Base-by-base conservation (phyloP, 345 rosid species). In the Odontarrhena argentea region DNA sequence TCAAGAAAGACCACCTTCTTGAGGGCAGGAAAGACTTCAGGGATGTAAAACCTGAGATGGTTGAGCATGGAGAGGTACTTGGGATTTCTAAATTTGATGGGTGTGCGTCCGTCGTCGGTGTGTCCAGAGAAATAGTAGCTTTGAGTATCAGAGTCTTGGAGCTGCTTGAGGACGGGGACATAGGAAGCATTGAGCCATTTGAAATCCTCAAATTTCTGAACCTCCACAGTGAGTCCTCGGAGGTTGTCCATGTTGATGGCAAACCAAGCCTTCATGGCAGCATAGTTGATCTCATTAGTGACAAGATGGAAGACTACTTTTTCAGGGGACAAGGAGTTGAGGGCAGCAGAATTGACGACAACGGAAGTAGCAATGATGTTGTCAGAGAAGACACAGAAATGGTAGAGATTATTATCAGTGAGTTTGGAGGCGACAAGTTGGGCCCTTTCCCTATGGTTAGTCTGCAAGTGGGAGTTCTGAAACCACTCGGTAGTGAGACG, bases 151-250 rank as follows among this genome's bases (percentile, higher is more conserved):
- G 96, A 85, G 76, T 91, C 97, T 70, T 91, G 97, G 6, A 91
- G 87, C 82, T 91, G 97, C 85, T 88, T 91, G 25, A 91, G 87
- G 72, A 91, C 97, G 0, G 97, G 97, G 57, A 88, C 97, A 73
- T 88, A 91, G 55, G 94, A 86, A 63, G 92, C 97, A 79, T 91
- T 91, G 55, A 91, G 65, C 97, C 97, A 91, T 71, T 77, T 84
- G 55, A 91, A 91, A 67, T 91, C 97, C 71, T 88, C 97, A 57
- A 88, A 88, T 68, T 83, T 88, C 74, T 84, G 97, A 65, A 91
- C 97, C 77, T 86, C 92, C 24, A 91, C 86, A 24, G 94, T 80
- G 48, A 86, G 86, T 72, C 96, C 92, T 61, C 68, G 66, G 60
- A 88, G 87, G 68, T 74, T 74, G 70, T 86, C 87, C 63, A 63